Base-by-base conservation (phyloP, 345 rosid genomes). In the Populus pruinosa region DNA sequence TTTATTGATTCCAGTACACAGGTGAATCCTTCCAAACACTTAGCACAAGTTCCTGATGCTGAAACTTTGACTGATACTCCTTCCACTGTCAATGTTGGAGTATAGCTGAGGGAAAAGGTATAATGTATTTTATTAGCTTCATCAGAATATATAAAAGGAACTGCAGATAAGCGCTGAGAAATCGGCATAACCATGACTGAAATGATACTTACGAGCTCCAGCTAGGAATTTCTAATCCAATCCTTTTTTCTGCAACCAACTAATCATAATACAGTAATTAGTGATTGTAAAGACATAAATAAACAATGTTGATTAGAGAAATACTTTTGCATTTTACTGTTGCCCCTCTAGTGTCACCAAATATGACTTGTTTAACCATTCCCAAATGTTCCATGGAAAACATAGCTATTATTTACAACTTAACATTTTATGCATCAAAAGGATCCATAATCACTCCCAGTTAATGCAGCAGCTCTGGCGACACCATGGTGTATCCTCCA, bases 241-340 rank as follows among this genome's bases (percentile, higher is more conserved):
- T 87, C 71, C 80, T 50, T 89, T 87, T 89, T 75, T 83, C 98
- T 81, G 93, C 92, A 70, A 91, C 70, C 85, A 84, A 82, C 98
- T 94, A 83, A 83, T 84, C 25, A 77, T 67, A 86, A 76, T 31
- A 68, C 65, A 82, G 35, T 47, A 79, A 77, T 62, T 61, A 39
- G 29, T 62, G 69, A 76, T 8, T 49, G 12, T 53, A 18, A 13
- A 69, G 27, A 33, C 39, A 38, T 38, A 41, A 1, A 9, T 41
- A 41, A 41, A 41, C 3, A 44, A 12, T 44, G 50, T 13, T 1
- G 4, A 1, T 44, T 14, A 44, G 50, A 44, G 3, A 44, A 44
- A 13, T 14, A 44, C 5, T 13, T 44, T 44, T 14, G 17, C 17
- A 44, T 44, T 44, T 44, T 44, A 13, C 50, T 44, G 18, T 44